phyloP scores from a whole-genome alignment of 2,329 filamentous ascomycete genomes.

The Tolypocladium cylindrosporum region DNA sequence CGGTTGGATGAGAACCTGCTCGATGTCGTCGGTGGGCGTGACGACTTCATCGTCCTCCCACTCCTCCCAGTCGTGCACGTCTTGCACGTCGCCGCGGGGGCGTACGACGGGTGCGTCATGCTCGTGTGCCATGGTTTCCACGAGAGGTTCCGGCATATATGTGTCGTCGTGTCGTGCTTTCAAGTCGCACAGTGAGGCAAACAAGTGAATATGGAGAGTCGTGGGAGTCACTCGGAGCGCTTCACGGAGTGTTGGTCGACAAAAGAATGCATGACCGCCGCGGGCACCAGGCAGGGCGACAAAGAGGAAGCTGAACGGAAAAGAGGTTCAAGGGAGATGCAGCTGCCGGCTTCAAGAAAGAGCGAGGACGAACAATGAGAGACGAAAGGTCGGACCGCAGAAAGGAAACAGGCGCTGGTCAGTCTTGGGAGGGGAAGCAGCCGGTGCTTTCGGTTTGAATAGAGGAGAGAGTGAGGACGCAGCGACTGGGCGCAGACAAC shows the following conservation, averaged over 20 bases:
- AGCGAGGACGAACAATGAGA: background rate
- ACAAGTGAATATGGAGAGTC: background rate
- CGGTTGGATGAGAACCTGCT: constrained; percentile 17
- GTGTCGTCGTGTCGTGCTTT: background rate
- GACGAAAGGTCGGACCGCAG: background rate
- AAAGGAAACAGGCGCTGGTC: constrained; percentile 1
- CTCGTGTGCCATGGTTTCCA: constrained; percentile 8
- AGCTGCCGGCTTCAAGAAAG: background rate
- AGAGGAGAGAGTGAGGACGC: background rate
- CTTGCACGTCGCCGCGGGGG: constrained; percentile 20
- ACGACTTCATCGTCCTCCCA: constrained; percentile 40
- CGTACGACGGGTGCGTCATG: constrained; percentile 5
- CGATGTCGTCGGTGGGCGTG: constrained; percentile 27
- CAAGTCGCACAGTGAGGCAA: background rate
- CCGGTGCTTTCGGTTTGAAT: background rate
- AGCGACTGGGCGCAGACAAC: background rate
- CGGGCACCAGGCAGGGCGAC: background rate
- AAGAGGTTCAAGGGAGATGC: background rate
- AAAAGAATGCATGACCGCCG: background rate
- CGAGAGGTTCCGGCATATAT: background rate
- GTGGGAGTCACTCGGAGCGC: background rate
- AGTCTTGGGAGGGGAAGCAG: background rate
- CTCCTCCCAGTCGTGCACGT: constrained; percentile 41
- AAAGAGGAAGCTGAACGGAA: background rate
- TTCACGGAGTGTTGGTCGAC: background rate